A percentile compares a stretch with the other conserved stretches of the same genome.
phyloP scores from a whole-genome alignment of 108 stramenopile species.

The Epithemia pelagica region DNA sequence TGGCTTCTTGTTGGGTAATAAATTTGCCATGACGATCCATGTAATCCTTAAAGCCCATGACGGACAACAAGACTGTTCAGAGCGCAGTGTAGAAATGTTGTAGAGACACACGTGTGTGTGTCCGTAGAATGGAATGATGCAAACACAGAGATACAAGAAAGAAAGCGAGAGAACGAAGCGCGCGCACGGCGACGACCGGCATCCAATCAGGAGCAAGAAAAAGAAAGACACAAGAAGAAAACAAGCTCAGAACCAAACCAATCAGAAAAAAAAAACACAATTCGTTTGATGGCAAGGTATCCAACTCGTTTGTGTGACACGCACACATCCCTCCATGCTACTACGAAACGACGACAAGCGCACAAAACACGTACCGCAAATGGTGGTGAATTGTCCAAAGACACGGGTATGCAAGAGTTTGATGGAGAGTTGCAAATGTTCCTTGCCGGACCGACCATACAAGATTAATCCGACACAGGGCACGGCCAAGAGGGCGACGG shows the following conservation, averaged over 20 bases:
- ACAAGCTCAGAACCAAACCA: not conserved
- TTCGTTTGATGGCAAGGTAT: too few species aligned
- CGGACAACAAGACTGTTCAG: constrained; percentile 38
- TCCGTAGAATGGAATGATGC: not conserved
- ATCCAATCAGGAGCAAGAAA: too few species aligned
- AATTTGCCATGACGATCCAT: constrained; percentile 74
- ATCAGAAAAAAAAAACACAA: not conserved
- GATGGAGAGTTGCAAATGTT: constrained; percentile 54
- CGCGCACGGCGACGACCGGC: too few species aligned
- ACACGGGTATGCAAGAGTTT: constrained; percentile 84
- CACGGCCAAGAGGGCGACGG: constrained; percentile 49
- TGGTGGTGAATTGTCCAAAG: constrained; percentile 75
- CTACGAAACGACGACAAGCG: too few species aligned
- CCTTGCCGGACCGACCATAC: constrained; percentile 55
- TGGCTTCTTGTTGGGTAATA: constrained; percentile 61
- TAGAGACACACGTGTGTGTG: too few species aligned
- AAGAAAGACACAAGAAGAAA: not conserved
- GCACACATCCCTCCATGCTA: too few species aligned
- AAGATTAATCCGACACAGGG: constrained; percentile 68
- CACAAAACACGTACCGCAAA: constrained; percentile 14
- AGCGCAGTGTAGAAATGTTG: too few species aligned
- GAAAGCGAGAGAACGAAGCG: too few species aligned
- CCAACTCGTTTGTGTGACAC: too few species aligned
- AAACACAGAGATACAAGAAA: not conserved
- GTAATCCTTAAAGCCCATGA: constrained; percentile 79